A percentile compares a stretch with the other conserved stretches of the same genome.
Conservation (phyloP, 106 monocot species). For the Apostasia ramifera region DNA sequence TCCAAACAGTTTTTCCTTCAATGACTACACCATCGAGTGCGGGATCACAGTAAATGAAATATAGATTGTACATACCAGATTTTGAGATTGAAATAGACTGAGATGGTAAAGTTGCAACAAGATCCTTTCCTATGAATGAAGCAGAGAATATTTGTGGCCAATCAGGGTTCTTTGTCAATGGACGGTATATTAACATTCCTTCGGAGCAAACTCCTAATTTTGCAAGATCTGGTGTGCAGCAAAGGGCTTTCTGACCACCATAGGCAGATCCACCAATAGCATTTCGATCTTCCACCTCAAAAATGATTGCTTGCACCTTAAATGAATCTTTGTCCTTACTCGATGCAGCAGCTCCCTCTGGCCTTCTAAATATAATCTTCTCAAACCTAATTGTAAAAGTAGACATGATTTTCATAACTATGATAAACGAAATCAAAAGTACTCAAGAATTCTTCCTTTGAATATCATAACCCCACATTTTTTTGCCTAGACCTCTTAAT, state of each 20-base stretch:
- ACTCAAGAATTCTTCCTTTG: background rate
- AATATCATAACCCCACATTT: background rate
- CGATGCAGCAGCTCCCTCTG: conserved; percentile 35
- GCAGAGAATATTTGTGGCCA: conserved; percentile 71
- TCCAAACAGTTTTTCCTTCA: conserved; percentile 92
- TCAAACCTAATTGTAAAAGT: conserved; percentile 52
- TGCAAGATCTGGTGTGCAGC: conserved; percentile 92
- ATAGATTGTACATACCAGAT: conserved; percentile 89
- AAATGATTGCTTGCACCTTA: conserved; percentile 74
- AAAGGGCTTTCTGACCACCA: conserved; percentile 88
- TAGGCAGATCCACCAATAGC: conserved; percentile 87
- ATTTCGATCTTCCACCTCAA: conserved; percentile 87
- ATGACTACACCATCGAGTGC: conserved; percentile 49
- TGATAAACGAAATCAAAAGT: background rate
- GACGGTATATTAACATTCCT: conserved; percentile 60
- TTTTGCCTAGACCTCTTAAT: background rate
- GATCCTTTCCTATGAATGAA: conserved; percentile 53
- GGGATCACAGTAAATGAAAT: conserved; percentile 74
- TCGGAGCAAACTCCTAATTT: conserved; percentile 76
- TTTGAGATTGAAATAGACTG: conserved; percentile 46
- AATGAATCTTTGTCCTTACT: conserved; percentile 29
- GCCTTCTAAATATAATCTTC: conserved; percentile 63
- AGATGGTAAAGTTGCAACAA: conserved; percentile 47
- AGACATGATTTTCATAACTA: background rate
- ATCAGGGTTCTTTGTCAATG: conserved; percentile 46